Conservation (phyloP, 257 asterid species). For the Schizonepeta tenuifolia region DNA sequence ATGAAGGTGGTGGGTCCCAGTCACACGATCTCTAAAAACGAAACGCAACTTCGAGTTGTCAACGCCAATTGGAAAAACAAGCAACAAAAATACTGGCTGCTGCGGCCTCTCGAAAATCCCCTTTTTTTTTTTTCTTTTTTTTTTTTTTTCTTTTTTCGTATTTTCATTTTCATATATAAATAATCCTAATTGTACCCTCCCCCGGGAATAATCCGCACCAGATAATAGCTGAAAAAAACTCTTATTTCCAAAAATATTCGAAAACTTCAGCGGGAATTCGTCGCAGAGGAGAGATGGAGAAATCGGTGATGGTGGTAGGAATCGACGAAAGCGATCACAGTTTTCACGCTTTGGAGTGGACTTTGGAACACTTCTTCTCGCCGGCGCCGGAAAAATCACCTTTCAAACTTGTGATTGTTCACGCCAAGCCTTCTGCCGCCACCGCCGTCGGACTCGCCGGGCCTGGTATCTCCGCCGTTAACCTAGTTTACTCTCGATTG, state of each 20-base stretch:
- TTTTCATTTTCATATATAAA: neutral
- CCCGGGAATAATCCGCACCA: neutral
- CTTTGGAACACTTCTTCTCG: conserved; percentile 67
- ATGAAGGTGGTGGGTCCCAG: neutral
- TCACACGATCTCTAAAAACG: neutral
- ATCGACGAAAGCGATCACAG: conserved; percentile 85
- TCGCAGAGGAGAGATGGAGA: conserved; percentile 47
- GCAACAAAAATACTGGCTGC: neutral
- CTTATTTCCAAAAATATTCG: neutral
- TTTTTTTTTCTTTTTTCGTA: neutral
- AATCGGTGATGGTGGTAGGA: conserved; percentile 80
- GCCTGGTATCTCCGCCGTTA: conserved; percentile 54
- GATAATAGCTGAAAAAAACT: neutral
- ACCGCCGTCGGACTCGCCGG: conserved; percentile 66
- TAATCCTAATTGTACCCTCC: neutral
- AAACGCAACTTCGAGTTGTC: neutral
- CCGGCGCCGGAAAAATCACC: conserved; percentile 41
- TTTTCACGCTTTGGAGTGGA: conserved; percentile 80
- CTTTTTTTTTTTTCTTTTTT: neutral
- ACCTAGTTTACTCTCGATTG: neutral
- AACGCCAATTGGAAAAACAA: neutral
- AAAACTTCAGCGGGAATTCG: conserved; percentile 1
- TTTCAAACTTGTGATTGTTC: conserved; percentile 69
- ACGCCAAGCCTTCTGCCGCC: conserved; percentile 63
- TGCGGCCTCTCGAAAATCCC: conserved; percentile 21